phyloP scores from a whole-genome alignment of 257 asterid genomes.

The Fraxinus anomala region DNA sequence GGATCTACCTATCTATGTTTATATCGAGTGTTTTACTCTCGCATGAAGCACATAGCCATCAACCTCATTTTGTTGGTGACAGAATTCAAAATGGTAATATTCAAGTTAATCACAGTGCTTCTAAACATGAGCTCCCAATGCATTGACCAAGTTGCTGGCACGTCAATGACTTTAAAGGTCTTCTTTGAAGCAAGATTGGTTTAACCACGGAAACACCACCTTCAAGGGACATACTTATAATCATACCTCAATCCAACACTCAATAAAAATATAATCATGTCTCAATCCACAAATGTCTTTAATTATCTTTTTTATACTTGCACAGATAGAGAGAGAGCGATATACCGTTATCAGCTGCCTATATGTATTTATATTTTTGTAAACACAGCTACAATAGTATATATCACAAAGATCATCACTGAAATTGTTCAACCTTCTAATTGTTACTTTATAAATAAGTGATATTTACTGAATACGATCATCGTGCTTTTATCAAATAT shows the following conservation, averaged over 20 bases:
- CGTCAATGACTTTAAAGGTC: not conserved
- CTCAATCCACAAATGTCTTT: not conserved
- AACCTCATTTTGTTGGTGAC: not conserved
- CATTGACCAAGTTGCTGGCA: not conserved
- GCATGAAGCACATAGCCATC: not conserved
- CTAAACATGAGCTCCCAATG: not conserved
- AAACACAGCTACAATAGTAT: not conserved
- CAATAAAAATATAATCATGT: no score
- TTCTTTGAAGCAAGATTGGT: not conserved
- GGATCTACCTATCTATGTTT: not conserved
- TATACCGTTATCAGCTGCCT: not conserved
- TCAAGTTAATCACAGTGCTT: not conserved
- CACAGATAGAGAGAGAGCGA: not conserved
- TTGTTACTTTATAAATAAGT: not conserved
- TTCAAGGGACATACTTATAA: not conserved
- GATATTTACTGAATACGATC: not conserved
- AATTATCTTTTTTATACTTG: not conserved
- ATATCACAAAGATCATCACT: not conserved
- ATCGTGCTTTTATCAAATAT: not conserved
- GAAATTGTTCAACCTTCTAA: not conserved
- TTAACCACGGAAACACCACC: not conserved
- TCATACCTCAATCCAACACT: not conserved
- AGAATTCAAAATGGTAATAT: not conserved
- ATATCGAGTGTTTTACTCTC: not conserved
- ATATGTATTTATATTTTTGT: not conserved